Evolutionary conservation across 176 grass and related monocot genomes (phyloP).

Genomic region (Panicum miliaceum): DNA sequence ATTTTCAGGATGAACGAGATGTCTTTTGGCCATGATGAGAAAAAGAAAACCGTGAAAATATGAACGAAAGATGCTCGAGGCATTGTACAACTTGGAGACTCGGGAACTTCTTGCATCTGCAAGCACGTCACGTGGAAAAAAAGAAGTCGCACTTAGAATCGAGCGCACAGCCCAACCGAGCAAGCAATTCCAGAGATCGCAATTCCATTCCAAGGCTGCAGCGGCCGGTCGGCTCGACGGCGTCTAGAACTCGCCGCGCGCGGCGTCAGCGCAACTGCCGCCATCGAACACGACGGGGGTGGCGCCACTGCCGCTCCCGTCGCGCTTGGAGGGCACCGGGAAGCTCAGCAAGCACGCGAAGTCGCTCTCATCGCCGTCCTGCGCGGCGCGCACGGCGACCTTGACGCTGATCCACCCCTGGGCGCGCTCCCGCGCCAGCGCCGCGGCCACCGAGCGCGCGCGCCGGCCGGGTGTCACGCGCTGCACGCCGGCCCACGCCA

Average conservation of each 20-base stretch:
- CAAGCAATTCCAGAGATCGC: not conserved
- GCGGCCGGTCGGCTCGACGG: not conserved
- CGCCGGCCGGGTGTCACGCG: conserved; percentile 20
- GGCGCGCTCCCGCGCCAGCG: conserved; percentile 24
- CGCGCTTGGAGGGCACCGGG: not conserved
- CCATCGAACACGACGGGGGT: conserved; percentile 17
- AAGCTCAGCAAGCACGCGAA: conserved; percentile 47
- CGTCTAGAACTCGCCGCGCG: conserved; percentile 22
- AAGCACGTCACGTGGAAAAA: not conserved
- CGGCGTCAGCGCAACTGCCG: conserved; percentile 42
- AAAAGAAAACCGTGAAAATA: too few relatives aligned
- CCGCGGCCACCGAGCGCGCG: conserved; percentile 8
- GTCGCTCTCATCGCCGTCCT: conserved; percentile 33
- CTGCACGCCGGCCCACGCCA: conserved; percentile 39
- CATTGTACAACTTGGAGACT: not conserved
- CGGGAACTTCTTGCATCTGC: not conserved
- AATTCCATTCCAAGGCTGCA: not conserved
- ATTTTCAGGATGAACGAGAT: not conserved
- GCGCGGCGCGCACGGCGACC: conserved; percentile 24
- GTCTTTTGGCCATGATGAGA: not conserved
- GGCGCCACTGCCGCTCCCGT: too few relatives aligned
- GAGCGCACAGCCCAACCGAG: not conserved
- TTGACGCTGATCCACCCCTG: conserved; percentile 20
- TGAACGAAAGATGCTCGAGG: not conserved
- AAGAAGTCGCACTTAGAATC: not conserved